phyloP scores from a whole-genome alignment of 257 asterid species.

The Henckelia pumila region DNA sequence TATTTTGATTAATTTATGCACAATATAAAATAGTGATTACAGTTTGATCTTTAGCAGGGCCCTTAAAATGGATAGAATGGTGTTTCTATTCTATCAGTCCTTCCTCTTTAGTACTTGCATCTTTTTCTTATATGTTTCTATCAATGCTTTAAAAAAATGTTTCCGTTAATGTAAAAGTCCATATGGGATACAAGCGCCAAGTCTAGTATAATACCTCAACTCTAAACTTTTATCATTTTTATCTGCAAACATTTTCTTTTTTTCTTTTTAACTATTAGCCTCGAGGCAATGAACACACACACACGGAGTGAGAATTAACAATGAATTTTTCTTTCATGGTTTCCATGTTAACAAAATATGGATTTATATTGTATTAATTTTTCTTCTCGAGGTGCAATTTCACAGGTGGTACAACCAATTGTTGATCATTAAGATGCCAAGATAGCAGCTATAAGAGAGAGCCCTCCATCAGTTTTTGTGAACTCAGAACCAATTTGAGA shows the following conservation, averaged over 20 bases:
- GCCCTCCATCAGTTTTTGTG: slow-evolving; percentile 76
- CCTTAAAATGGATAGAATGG: neutral
- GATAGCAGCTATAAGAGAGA: slow-evolving; percentile 50
- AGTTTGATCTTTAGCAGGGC: neutral
- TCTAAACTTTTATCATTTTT: neutral
- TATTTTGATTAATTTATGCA: no score
- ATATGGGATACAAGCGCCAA: no score
- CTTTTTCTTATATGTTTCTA: no score
- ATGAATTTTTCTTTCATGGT: neutral
- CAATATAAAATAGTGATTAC: no score
- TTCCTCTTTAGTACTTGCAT: neutral
- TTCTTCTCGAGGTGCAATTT: slow-evolving; percentile 37
- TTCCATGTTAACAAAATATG: neutral
- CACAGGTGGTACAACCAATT: slow-evolving; percentile 39
- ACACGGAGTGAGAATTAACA: neutral
- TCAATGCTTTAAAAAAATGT: no score
- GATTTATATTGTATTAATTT: slow-evolving; percentile 13
- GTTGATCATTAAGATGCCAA: slow-evolving; percentile 36
- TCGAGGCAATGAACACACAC: no score
- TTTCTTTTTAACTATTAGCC: no score
- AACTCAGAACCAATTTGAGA: slow-evolving; percentile 94
- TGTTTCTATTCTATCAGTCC: neutral
- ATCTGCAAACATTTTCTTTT: neutral
- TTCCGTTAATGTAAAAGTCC: no score
- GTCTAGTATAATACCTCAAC: neutral